phyloP scores from a whole-genome alignment of 176 grass and related monocot species.

The Secale cereale region DNA sequence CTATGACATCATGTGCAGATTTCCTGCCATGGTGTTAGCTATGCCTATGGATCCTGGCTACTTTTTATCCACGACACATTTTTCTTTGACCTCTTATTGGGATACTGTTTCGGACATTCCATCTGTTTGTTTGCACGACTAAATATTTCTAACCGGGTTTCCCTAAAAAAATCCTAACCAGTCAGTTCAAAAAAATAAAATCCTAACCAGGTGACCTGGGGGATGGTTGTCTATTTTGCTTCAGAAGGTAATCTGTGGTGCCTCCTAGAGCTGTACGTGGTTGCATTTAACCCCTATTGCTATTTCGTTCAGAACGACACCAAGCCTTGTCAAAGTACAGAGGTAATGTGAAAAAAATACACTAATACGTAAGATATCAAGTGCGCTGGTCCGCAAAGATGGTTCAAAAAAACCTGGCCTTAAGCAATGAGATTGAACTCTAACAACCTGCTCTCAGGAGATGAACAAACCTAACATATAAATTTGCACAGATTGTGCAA shows the following conservation, averaged over 20 bases:
- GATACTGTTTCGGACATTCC: background rate
- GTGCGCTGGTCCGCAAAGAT: background rate
- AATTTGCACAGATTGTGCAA: background rate
- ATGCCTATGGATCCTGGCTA: background rate
- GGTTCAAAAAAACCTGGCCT: background rate
- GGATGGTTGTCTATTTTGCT: background rate
- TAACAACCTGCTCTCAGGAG: background rate
- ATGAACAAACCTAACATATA: background rate
- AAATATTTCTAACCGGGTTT: background rate
- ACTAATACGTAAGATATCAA: background rate
- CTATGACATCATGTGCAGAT: background rate
- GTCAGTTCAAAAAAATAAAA: no score
- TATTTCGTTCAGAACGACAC: background rate
- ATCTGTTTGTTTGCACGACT: background rate
- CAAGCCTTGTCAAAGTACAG: background rate
- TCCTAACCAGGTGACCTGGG: background rate
- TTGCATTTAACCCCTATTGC: background rate
- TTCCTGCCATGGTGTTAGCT: background rate
- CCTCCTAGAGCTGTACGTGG: background rate
- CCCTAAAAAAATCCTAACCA: no score
- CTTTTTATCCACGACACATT: background rate
- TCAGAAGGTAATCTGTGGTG: background rate
- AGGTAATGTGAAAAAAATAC: background rate
- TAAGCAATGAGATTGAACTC: background rate
- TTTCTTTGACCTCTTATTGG: background rate